Base-by-base conservation (phyloP, 2,329 filamentous ascomycete genomes). In the Alternaria dauci region DNA sequence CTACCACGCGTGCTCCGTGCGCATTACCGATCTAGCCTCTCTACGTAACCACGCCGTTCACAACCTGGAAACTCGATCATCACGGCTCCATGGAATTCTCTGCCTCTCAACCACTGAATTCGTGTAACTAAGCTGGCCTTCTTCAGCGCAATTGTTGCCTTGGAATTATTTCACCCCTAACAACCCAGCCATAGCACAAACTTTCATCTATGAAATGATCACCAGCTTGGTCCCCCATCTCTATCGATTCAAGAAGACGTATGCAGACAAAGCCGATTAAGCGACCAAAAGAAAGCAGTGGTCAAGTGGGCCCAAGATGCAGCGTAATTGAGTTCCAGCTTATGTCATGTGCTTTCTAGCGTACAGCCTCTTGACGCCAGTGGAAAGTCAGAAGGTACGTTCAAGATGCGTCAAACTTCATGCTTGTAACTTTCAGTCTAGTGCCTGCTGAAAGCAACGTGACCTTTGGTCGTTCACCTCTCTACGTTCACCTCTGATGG, bases 1-100 rank as follows among this genome's bases (percentile, higher is more conserved):
- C 59, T 53, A 57, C 30, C 26, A 55, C 50, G 14, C 20, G 42
- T 30, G 61, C 36, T 57, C 61, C 26, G 62, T 63, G 68, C 68
- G 61, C 44, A 28, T 3, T 42, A 8, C 8, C 32, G 41, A 38
- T 36, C 16, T 36, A 42, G 20, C 39, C 20, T 42, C 39, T 44
- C n/a, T 41, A 51, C 5, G 38, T 23, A 23, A 23, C 20, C 20
- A 23, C 20, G 20, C 20, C n/a, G n/a, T n/a, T n/a, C n/a, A 30
- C 28, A 30, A 30, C 8, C 28, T 30, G 11, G 28, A 30, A 30
- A 30, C 28, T 30, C 9, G 28, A 30, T 30, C 28, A 3, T 11
- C 28, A 30, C 28, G n/a, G n/a, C n/a, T n/a, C n/a, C n/a, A 30
- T 9, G 8, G 18, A 41, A 41, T 41, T 4, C 38, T 23, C 9